Evolutionary conservation across 345 rosid species (phyloP), one percentile per base, ranked within the genome.

Genomic region (Citrus unshiu): DNA sequence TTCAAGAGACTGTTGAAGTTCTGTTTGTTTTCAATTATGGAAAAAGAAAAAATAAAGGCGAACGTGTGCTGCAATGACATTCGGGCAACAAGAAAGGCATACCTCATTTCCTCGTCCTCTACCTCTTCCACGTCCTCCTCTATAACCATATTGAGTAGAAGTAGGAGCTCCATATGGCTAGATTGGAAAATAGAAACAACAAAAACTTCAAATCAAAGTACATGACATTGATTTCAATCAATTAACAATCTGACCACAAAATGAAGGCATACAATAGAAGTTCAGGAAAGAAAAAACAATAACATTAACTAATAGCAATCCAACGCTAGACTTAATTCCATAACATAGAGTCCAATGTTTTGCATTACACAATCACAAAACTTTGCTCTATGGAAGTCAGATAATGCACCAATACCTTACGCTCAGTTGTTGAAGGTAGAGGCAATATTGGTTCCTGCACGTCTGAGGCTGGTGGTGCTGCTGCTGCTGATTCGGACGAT

Each of bases 401-500:
- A 37, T 72, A 56, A 43, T 35, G 40, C 27, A 54, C 40, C 43
- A 72, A 72, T 81, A 84, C 87, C 84, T 81, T 81, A 56, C 24
- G 78, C 40, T 81, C 84, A 67, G 81, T 64, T 70, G 74, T 81
- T 58, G 79, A 77, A 77, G 82, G 85, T 70, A 83, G 74, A 46
- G 87, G 85, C 73, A 85, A 66, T 82, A 85, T 80, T 22, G 85
- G 83, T 70, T 79, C 77, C 75, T 68, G 74, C 57, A 32, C 68
- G 77, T 81, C 83, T 27, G 68, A 65, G 19, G 70, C 46, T 25
- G 56, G 70, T 37, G 70, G 51, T 24, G 78, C 21, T 21, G 57
- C 25, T 64, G 79, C 3, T 22, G 76, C 25, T 35, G 73, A 24
- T 46, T 80, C 74, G 46, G 77, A 30, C 34, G 84, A 77, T 70